Evolutionary conservation across 495 filamentous ascomycete species (phyloP), one percentile per base, ranked within the genome.

Genomic region (Chlorociboria aeruginascens): DNA sequence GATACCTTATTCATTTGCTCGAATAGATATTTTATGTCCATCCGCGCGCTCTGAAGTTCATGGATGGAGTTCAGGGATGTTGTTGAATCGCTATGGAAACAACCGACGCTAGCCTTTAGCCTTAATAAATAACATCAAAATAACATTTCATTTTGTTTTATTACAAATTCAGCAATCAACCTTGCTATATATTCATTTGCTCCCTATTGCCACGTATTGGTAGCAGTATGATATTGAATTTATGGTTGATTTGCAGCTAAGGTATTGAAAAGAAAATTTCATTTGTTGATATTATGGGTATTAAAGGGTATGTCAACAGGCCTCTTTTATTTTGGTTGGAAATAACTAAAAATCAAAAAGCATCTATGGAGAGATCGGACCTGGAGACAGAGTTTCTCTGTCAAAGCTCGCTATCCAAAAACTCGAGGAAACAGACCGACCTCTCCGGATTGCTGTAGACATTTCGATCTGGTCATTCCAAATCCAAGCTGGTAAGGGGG

Each of bases 381-480:
- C 78, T 8, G 89, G 88, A 20, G 69, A 84, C 51, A 77, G 92
- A 17, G 72, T 89, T 43, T 84, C 93, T 20, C 72, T 99, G 8
- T 81, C 87, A 11, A 93, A 86, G 57, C 72, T 96, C 43, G 82
- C 89, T 29, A 72, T 86, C 33, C 72, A 83, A 13, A 80, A 85
- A 47, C 73, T 89, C 49, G 81, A 88, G 52, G 63, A 75, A 31
- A 78, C 74, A 35, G 71, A 76, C 17, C 74, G 81, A 4, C 88
- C 92, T 0, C 69, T 97, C 7, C 80, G 89, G 11, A 70, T 99
- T 28, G 93, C 93, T 14, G 86, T 99, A 43, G 93, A 99, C 61
- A 83, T 92, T 50, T 88, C 88, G 0, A 96, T 99, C 61, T 99
- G 93, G 93, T 81, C 95, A 17, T 97, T 95, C 58, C 92, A 99